phyloP scores from a whole-genome alignment of 805 yeast species.

The Wickerhamomyces alni region DNA sequence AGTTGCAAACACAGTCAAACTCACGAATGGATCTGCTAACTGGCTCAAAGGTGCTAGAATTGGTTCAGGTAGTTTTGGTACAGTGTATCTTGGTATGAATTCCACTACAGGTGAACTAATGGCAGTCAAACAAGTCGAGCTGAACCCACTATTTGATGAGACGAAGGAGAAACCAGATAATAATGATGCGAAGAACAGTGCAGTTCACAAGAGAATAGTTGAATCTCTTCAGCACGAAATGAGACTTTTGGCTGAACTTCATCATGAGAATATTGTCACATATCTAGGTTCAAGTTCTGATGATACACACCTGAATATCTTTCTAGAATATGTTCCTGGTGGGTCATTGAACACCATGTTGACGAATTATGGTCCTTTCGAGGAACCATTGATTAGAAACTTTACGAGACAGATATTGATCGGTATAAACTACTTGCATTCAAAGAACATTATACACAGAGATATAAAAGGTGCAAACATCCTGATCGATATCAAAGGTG shows the following conservation, averaged over 20 bases:
- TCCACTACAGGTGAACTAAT: conserved; percentile 88
- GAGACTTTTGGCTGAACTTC: conserved; percentile 64
- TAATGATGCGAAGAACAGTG: conserved; percentile 21
- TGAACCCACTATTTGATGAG: conserved; percentile 41
- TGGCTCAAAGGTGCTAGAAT: conserved; percentile 94
- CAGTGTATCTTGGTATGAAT: conserved; percentile 88
- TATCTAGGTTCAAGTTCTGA: conserved; percentile 86
- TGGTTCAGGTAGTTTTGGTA: conserved; percentile 94
- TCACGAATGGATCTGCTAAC: conserved; percentile 54
- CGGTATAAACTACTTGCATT: conserved; percentile 71
- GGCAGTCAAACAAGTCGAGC: conserved; percentile 93
- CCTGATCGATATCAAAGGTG: conserved; percentile 71
- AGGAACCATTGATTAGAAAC: conserved; percentile 66
- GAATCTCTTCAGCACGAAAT: conserved; percentile 83
- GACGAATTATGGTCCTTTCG: conserved; percentile 70
- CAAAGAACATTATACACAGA: conserved; percentile 71
- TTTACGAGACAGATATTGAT: conserved; percentile 71
- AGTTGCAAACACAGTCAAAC: conserved; percentile 7
- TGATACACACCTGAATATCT: conserved; percentile 67
- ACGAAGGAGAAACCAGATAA: conserved; percentile 25
- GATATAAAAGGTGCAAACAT: conserved; percentile 90
- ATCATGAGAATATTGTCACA: conserved; percentile 89
- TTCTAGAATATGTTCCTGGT: conserved; percentile 69
- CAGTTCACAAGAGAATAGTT: conserved; percentile 49
- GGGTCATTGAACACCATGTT: conserved; percentile 69